Base-by-base conservation (phyloP, 257 asterid species). In the Paraleonurus japonicus region DNA sequence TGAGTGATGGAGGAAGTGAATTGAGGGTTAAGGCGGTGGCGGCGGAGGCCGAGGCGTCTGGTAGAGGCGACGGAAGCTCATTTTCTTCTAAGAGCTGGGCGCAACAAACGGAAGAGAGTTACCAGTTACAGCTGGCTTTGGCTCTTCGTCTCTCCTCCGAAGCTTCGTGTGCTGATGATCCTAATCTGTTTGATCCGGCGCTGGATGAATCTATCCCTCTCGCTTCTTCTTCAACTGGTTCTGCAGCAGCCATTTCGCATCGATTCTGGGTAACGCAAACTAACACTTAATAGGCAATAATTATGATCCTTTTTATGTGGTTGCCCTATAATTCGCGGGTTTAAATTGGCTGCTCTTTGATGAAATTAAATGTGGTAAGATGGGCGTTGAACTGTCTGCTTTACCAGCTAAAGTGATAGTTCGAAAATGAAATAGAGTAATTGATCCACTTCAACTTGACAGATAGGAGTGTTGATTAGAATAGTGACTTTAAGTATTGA, bases 81-180 rank as follows among this genome's bases (percentile, higher is more conserved):
- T 80, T 88, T 19, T 73, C 86, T 43, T 81, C 81, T 7, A 91
- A 88, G 86, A 91, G 96, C 79, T 91, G 97, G 97, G 97, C 96
- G 62, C 95, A 85, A 84, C 96, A 92, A 85, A 92, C 93, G 69
- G 97, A 87, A 84, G 97, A 92, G 86, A 89, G 96, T 78, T 92
- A 92, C 67, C 92, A 87, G 78, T 67, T 92, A 85, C 97, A 89
- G 84, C 82, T 89, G 83, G 92, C 93, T 4, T 76, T 92, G 82
- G 97, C 96, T 45, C 86, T 89, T 55, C 88, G 97, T 73, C 81
- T 92, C 39, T 89, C 96, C 2, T 75, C 90, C 26, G 96, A 89
- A 82, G 96, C 96, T 32, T 79, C 90, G 0, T 84, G 95, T 70
- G 95, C 90, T 12, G 87, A 85, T 71, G 90, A 86, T 80, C 95